Conservation (phyloP, 768 basidiomycete genomes). For the Kwoniella botswanensis region DNA sequence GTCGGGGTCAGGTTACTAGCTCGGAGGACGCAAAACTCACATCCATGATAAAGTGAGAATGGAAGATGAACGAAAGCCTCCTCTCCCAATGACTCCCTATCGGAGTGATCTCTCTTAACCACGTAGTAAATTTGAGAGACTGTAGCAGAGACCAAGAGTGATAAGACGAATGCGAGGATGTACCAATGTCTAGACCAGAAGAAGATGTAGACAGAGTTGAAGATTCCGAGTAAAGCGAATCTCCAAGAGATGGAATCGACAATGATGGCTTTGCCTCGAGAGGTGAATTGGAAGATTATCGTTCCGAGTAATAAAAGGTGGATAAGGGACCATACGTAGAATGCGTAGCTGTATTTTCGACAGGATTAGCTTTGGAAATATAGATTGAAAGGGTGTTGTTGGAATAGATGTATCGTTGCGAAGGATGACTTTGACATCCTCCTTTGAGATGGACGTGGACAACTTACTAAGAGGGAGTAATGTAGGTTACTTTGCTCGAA, state of each 20-base stretch:
- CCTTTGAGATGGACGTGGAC: not conserved
- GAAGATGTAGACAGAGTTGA: conserved; percentile 88
- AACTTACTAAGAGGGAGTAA: conserved; percentile 77
- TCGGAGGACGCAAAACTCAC: conserved; percentile 31
- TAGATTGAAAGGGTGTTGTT: not conserved
- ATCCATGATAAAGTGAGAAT: conserved; percentile 91
- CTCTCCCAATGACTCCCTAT: conserved; percentile 69
- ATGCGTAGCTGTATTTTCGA: conserved; percentile 18
- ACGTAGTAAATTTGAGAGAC: conserved; percentile 91
- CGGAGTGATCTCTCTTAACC: conserved; percentile 79
- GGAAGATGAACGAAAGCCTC: conserved; percentile 93
- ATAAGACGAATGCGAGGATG: conserved; percentile 76
- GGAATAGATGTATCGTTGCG: not conserved
- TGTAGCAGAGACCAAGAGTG: conserved; percentile 81
- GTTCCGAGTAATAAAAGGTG: conserved; percentile 90
- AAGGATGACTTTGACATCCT: not conserved
- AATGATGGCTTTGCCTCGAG: conserved; percentile 72
- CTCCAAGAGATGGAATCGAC: conserved; percentile 90
- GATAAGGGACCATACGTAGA: conserved; percentile 71
- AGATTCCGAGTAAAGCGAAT: conserved; percentile 81
- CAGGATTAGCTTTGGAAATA: not conserved
- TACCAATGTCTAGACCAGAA: conserved; percentile 80
- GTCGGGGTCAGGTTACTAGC: conserved; percentile 61
- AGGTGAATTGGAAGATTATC: conserved; percentile 65
- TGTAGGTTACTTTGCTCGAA: conserved; percentile 67